Evolutionary conservation across 768 basidiomycete genomes (phyloP).

Genomic region (Calocybe cyanea): DNA sequence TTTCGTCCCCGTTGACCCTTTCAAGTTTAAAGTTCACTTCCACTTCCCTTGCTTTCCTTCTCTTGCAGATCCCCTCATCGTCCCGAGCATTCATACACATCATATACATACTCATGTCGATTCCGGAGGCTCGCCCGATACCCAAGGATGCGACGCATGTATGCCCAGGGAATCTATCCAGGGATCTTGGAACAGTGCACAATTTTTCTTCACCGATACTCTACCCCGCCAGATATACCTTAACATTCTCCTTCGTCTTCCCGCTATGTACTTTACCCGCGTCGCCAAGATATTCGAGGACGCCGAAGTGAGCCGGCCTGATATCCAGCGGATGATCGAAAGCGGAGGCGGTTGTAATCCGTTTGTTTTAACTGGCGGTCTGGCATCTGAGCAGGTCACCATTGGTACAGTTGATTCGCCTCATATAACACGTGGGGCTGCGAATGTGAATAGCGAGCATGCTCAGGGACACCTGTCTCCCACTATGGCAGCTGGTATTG

Average conservation of each 20-base stretch:
- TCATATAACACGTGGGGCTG: neutral
- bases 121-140: slow-evolving; percentile 4
- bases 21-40: slow-evolving; percentile 28
- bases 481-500: slow-evolving; percentile 23
- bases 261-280: slow-evolving; percentile 74
- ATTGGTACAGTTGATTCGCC: slow-evolving; percentile 10
- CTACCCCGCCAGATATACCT: slow-evolving; percentile 32
- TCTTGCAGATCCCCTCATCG: slow-evolving; percentile 1
- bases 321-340: slow-evolving; percentile 52
- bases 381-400: slow-evolving; percentile 9
- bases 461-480: slow-evolving; percentile 14
- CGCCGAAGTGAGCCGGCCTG: slow-evolving; percentile 72
- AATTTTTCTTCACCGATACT: slow-evolving; percentile 24
- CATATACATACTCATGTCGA: slow-evolving; percentile 4
- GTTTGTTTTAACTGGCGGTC: slow-evolving; percentile 11
- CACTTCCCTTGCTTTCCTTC: slow-evolving; percentile 11
- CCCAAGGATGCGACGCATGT: slow-evolving; percentile 9
- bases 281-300: slow-evolving; percentile 75
- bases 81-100: slow-evolving; percentile 1
- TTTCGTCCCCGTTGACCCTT: slow-evolving; percentile 57
- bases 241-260: slow-evolving; percentile 56
- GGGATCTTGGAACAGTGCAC: slow-evolving; percentile 8
- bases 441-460: slow-evolving; percentile 1
- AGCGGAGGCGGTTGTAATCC: slow-evolving; percentile 13
- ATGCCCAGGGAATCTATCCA: slow-evolving; percentile 1